phyloP scores from a whole-genome alignment of 768 basidiomycete genomes.

The Pseudohyphozyma bogoriensis region DNA sequence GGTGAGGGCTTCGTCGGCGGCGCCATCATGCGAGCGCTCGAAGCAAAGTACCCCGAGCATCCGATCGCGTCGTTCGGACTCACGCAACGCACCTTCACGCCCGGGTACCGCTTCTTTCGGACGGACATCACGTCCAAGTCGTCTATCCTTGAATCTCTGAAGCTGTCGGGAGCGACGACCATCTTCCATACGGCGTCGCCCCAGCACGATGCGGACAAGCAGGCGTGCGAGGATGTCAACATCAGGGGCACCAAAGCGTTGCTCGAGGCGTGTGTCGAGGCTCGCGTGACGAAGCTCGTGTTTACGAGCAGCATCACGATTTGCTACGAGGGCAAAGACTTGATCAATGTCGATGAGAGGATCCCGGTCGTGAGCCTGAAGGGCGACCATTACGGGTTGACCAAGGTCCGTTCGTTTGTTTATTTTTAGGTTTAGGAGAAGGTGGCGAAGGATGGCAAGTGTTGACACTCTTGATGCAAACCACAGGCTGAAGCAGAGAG shows the following conservation, averaged over 20 bases:
- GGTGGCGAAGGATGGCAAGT: neutral
- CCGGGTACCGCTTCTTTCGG: constrained; percentile 56
- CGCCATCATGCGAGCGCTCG: constrained; percentile 76
- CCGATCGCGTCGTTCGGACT: constrained; percentile 80
- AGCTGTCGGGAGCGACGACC: constrained; percentile 66
- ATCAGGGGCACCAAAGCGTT: constrained; percentile 80
- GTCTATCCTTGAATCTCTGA: constrained; percentile 60
- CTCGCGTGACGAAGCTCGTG: constrained; percentile 72
- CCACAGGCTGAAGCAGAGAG: constrained; percentile 62
- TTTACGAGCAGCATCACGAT: constrained; percentile 91
- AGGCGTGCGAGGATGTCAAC: constrained; percentile 83
- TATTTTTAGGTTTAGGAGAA: no score
- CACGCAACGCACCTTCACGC: constrained; percentile 60
- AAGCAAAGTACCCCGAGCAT: constrained; percentile 56
- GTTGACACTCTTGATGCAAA: neutral
- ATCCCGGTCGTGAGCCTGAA: constrained; percentile 59
- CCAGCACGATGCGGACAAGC: constrained; percentile 47
- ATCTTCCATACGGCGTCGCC: constrained; percentile 91
- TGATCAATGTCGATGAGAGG: constrained; percentile 82
- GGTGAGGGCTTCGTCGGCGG: constrained; percentile 68
- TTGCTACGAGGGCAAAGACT: constrained; percentile 69
- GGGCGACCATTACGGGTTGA: constrained; percentile 86
- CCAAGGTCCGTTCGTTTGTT: constrained; percentile 57
- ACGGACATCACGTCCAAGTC: constrained; percentile 76
- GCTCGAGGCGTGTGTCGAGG: constrained; percentile 65